These are phyloP conservation scores for Alternaria sp. DNA, from an alignment of 2,329 filamentous ascomycete genomes.

Conservation along the genomic window DNA sequence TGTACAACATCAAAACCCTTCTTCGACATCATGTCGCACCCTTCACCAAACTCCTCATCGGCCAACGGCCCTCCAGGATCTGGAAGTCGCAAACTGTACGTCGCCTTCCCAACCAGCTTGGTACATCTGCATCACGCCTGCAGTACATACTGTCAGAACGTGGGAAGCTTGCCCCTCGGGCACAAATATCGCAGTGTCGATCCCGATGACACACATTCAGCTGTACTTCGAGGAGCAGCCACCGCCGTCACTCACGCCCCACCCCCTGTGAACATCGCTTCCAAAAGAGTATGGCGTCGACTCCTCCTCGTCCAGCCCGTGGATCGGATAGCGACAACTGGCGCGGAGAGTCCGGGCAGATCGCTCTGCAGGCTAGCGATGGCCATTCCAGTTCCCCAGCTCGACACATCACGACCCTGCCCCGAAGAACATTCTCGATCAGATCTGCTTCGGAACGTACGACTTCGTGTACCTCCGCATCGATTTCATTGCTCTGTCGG, in stretches of 20 bases:
- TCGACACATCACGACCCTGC: slow-evolving; percentile 25
- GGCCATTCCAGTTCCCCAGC: slow-evolving; percentile 52
- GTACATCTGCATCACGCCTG: not conserved
- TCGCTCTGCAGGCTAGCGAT: slow-evolving; percentile 55
- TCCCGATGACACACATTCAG: not conserved
- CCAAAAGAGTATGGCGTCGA: not conserved
- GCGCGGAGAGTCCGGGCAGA: slow-evolving; percentile 56
- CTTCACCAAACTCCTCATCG: not conserved
- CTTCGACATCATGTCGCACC: not conserved
- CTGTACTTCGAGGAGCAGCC: not conserved
- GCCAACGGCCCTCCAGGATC: not conserved
- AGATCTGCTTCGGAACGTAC: slow-evolving; percentile 81
- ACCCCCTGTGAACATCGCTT: not conserved
- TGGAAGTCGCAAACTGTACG: not conserved
- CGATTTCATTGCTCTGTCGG: slow-evolving; percentile 80
- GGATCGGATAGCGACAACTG: slow-evolving; percentile 94
- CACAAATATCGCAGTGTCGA: not conserved
- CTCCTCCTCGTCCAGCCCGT: slow-evolving; percentile 78
- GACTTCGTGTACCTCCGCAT: slow-evolving; percentile 97
- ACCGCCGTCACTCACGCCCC: not conserved
- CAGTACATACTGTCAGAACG: not conserved
- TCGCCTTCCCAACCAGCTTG: not conserved
- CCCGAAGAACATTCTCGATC: slow-evolving; percentile 72
- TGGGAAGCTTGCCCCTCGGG: not conserved
- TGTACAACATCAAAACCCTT: not conserved